A percentile compares a stretch with the other conserved stretches of the same genome.
Conservation (phyloP, 768 basidiomycete genomes). For the Cubamyces sp. region DNA sequence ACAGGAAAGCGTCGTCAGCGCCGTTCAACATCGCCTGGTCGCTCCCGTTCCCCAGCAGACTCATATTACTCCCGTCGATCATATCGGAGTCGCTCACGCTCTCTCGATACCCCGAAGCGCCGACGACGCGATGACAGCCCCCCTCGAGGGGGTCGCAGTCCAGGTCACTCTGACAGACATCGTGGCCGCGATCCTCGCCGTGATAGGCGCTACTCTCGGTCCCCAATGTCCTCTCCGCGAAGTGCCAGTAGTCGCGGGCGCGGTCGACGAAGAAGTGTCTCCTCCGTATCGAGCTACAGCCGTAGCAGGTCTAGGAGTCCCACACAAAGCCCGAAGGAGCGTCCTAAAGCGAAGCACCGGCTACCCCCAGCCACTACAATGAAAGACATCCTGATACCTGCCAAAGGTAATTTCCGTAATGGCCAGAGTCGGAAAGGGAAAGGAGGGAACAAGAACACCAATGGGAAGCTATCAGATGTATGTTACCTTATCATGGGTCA, state of each 20-base stretch:
- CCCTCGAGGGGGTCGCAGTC: conserved; percentile 45
- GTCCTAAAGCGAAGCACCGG: conserved; percentile 62
- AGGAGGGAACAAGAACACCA: conserved; percentile 15
- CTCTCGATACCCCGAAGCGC: conserved; percentile 62
- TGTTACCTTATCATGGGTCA: neutral
- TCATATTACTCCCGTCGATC: conserved; percentile 69
- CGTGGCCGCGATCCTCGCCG: conserved; percentile 39
- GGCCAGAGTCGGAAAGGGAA: conserved; percentile 20
- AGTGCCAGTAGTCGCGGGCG: conserved; percentile 41
- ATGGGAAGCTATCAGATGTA: conserved; percentile 27
- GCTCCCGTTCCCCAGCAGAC: conserved; percentile 59
- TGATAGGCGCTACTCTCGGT: conserved; percentile 35
- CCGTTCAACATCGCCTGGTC: conserved; percentile 55
- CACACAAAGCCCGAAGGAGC: conserved; percentile 52
- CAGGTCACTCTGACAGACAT: conserved; percentile 51
- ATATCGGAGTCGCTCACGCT: conserved; percentile 66
- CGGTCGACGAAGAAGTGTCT: conserved; percentile 52
- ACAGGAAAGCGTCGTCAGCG: conserved; percentile 47
- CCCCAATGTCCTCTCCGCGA: conserved; percentile 34
- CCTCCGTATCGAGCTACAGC: conserved; percentile 58
- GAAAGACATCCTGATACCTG: conserved; percentile 33
- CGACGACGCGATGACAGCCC: conserved; percentile 58
- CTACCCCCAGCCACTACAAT: conserved; percentile 55
- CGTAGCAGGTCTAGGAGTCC: conserved; percentile 54
- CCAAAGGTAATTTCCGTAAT: conserved; percentile 22